A percentile compares a stretch with the other conserved stretches of the same genome.
Conservation (phyloP, 1,284 basidiomycete genomes). For the Sporisorium reilianum region DNA sequence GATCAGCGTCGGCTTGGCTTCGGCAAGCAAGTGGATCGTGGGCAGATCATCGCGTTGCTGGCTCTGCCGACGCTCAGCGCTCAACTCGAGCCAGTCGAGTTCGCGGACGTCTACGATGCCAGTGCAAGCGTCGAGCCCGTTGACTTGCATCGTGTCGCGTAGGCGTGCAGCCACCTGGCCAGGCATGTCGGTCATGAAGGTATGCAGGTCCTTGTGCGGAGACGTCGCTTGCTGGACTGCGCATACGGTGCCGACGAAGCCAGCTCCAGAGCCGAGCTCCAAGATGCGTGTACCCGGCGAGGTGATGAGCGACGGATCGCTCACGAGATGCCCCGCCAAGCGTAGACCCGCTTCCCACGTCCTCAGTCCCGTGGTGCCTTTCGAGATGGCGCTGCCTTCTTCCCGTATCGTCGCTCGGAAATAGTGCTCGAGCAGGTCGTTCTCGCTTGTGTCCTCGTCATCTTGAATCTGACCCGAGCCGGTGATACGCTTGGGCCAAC, state of each 20-base stretch:
- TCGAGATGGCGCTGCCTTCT: slow-evolving; percentile 45
- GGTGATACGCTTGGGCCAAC: slow-evolving; percentile 13
- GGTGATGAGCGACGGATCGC: slow-evolving; percentile 22
- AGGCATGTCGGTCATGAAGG: slow-evolving; percentile 46
- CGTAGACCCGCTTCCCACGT: slow-evolving; percentile 55
- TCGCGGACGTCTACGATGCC: slow-evolving; percentile 19
- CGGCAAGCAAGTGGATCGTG: slow-evolving; percentile 33
- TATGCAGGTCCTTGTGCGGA: slow-evolving; percentile 8
- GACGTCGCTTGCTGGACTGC: slow-evolving; percentile 25
- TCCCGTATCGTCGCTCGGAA: slow-evolving; percentile 37
- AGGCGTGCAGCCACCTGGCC: slow-evolving; percentile 43
- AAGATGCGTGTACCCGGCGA: slow-evolving; percentile 33
- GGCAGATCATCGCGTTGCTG: slow-evolving; percentile 43
- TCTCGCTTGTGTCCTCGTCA: not conserved
- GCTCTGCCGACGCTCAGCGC: slow-evolving; percentile 42
- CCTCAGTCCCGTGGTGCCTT: slow-evolving; percentile 48
- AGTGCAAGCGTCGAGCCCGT: slow-evolving; percentile 14
- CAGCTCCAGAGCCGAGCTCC: slow-evolving; percentile 55
- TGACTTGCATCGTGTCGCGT: slow-evolving; percentile 30
- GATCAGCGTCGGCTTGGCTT: slow-evolving; percentile 39
- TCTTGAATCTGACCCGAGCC: not conserved
- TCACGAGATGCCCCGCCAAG: slow-evolving; percentile 39
- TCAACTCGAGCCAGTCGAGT: slow-evolving; percentile 52
- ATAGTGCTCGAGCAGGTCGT: slow-evolving; percentile 21
- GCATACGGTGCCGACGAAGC: slow-evolving; percentile 47